A percentile compares a stretch with the other conserved stretches of the same genome.
Conservation (phyloP, 2,329 filamentous ascomycete genomes). For the Talaromyces funiculosus region DNA sequence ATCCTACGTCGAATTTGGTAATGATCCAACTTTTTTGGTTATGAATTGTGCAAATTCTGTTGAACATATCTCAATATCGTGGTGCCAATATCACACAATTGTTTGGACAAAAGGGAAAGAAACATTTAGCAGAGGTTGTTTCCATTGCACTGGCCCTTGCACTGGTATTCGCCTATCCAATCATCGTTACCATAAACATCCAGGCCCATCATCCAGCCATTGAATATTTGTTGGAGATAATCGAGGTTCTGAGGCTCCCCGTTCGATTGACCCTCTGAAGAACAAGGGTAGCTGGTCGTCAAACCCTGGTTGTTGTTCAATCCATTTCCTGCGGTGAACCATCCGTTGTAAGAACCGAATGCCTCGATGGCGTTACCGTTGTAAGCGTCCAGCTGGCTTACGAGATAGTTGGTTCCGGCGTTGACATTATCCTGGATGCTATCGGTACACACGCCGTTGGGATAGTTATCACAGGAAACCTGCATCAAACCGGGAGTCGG, state of each 20-base stretch:
- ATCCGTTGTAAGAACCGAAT: conserved; percentile 34
- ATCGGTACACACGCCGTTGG: conserved; percentile 29
- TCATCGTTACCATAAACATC: conserved; percentile 28
- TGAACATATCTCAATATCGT: not conserved
- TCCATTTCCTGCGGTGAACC: conserved; percentile 28
- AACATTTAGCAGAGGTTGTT: conserved; percentile 16
- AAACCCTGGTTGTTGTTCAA: conserved; percentile 28
- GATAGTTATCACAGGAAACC: conserved; percentile 33
- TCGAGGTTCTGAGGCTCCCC: conserved; percentile 33
- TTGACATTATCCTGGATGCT: conserved; percentile 32
- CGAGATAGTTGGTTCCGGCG: conserved; percentile 30
- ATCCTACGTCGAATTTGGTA: not conserved
- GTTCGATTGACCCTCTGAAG: conserved; percentile 23
- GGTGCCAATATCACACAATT: not conserved
- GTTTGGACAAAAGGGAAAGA: not conserved
- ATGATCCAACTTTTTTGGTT: not conserved
- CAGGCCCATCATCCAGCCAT: conserved; percentile 33
- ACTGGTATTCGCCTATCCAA: conserved; percentile 21
- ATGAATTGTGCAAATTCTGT: not conserved
- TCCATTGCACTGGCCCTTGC: conserved; percentile 17
- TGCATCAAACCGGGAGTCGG: conserved; percentile 34
- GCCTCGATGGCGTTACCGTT: conserved; percentile 29
- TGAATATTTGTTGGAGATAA: conserved; percentile 33
- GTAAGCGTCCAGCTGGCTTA: conserved; percentile 19
- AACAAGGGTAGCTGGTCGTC: conserved; percentile 25